Evolutionary conservation across 768 basidiomycete species (phyloP), one percentile per base, ranked within the genome.

Genomic region (Leucocoprinus sp.): DNA sequence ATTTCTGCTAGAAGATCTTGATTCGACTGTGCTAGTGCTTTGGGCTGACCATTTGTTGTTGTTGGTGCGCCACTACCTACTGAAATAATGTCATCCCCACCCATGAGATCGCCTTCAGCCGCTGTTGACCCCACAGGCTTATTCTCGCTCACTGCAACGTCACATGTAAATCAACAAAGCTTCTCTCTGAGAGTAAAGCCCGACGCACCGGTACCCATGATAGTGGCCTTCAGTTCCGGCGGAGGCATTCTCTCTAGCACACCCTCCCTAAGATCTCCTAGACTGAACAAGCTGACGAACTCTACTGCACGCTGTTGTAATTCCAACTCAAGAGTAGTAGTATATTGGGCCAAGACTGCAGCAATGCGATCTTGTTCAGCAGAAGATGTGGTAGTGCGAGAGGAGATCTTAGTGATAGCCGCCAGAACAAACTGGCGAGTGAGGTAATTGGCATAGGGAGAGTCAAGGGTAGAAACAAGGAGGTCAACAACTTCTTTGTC

Each of bases 181-280:
- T 42, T 33, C 17, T 45, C 11, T 38, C n/a, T 15, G 19, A 21
- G 21, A 34, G 0, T 19, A 44, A 21, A 12, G 11, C 9, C 1
- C 37, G 5, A 48, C 78, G 52, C 54, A 93, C 92, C 88, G 49
- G 85, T 75, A 37, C 91, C 96, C 74, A 95, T 86, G 2, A 98
- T 88, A 2, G 95, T 97, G n/a, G 87, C 84, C 66, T 93, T 96
- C 52, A 98, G 66, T 61, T 99, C 96, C 1, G 96, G 96, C 4
- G 91, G 87, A n/a, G 96, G 96, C 96, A 99, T 99, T 45, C 92
- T 78, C 67, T 99, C 96, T 49, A 98, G 63, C 1, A 99, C 92
- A 28, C 95, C 96, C 6, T 74, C 71, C 49, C 78, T 72, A 17
- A 87, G 66, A n/a, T 86, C 80, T 4, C 82, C 83, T 6, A 90